Conservation (phyloP, 495 filamentous ascomycete species). For the Rhypophila decipiens region DNA sequence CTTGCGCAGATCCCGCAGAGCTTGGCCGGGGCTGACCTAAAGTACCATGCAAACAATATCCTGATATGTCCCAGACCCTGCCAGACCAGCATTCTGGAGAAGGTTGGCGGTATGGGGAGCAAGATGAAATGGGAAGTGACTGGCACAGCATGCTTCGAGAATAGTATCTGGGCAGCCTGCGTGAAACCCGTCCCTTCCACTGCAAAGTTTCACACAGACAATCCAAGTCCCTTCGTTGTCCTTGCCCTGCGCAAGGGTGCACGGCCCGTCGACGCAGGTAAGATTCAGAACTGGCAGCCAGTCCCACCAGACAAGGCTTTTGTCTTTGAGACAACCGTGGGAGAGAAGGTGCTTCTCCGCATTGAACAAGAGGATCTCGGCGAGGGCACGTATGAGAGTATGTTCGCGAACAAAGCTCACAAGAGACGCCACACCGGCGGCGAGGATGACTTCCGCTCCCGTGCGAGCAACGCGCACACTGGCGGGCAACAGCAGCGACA, state of each 20-base stretch:
- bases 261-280: constrained; percentile 70
- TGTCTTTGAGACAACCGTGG: constrained; percentile 71
- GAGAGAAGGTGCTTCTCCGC: constrained; percentile 76
- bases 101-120: constrained; percentile 76
- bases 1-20: constrained; percentile 58
- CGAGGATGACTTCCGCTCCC: constrained; percentile 40
- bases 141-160: constrained; percentile 64
- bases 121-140: constrained; percentile 80
- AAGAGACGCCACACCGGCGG: constrained; percentile 50
- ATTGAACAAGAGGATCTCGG: constrained; percentile 62
- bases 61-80: constrained; percentile 75
- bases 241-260: constrained; percentile 64
- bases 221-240: constrained; percentile 65
- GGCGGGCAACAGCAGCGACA: constrained; percentile 19
- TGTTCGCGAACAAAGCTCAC: constrained; percentile 46
- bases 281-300: constrained; percentile 80
- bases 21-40: constrained; percentile 57
- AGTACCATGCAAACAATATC: constrained; percentile 82
- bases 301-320: constrained; percentile 59
- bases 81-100: constrained; percentile 60
- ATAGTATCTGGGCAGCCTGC: constrained; percentile 79
- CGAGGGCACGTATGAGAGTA: constrained; percentile 53
- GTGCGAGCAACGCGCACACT: constrained; percentile 10
- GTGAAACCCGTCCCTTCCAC: constrained; percentile 63
- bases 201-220: constrained; percentile 65